Conservation (phyloP, 192 early-diverging fungal genomes). For the Geranomyces michiganensis region DNA sequence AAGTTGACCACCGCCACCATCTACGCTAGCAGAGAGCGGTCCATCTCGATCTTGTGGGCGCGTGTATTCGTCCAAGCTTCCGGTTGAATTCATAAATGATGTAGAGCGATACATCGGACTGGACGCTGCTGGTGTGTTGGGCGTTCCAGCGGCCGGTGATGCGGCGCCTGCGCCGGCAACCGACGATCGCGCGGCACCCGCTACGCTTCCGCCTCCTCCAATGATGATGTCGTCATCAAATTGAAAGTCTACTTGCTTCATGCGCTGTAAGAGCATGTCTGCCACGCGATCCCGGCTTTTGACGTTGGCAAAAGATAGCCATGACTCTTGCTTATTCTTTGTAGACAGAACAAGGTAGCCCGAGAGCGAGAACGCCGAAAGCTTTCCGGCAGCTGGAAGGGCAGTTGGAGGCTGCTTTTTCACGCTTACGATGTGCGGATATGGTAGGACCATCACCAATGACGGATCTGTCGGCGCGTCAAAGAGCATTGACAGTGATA, state of each 20-base stretch:
- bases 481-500: slow-evolving; percentile 48
- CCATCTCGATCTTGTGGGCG: slow-evolving; percentile 3
- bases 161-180: background rate
- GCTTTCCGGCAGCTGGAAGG: slow-evolving; percentile 38
- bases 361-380: slow-evolving; percentile 43
- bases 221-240: slow-evolving; percentile 53
- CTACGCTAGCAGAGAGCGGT: background rate
- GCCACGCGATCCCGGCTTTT: slow-evolving; percentile 47
- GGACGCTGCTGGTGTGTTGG: background rate
- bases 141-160: background rate
- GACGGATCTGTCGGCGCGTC: slow-evolving; percentile 40
- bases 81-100: background rate
- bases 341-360: slow-evolving; percentile 54
- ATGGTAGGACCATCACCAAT: slow-evolving; percentile 44
- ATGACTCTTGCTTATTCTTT: slow-evolving; percentile 45
- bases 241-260: slow-evolving; percentile 52
- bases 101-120: background rate
- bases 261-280: slow-evolving; percentile 42
- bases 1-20: background rate
- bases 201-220: slow-evolving; percentile 47
- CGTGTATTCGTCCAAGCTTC: slow-evolving; percentile 36
- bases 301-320: slow-evolving; percentile 44
- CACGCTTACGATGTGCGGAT: slow-evolving; percentile 53
- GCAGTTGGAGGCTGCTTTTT: slow-evolving; percentile 53
- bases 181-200: background rate